Base-by-base conservation (phyloP, 768 basidiomycete species). In the Termitomyces sp. region DNA sequence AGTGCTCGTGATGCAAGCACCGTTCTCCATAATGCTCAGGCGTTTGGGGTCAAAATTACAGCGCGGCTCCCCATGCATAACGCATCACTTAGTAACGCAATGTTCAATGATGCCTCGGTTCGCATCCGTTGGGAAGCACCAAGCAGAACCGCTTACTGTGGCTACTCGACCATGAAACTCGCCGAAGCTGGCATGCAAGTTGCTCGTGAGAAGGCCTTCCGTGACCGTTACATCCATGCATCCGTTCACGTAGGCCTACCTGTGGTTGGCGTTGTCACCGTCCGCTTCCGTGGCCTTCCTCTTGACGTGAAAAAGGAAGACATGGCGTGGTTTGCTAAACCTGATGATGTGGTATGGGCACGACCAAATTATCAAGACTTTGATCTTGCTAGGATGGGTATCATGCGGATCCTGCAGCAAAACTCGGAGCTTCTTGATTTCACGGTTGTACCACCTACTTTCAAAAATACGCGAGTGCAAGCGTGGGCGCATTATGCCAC, bases 41-140 rank as follows among this genome's bases (percentile, higher is more conserved):
- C 80, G 0, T 76, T 76, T 24, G 75, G 74, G 0, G 60, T 61
- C 0, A 72, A 62, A 1, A 68, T 90, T 26, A 68, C 71, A 0
- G 81, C 79, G 0, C 79, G 75, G 3, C 62, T 85, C 3, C 70
- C 79, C 0, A 68, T 83, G 16, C 76, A 76, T 38, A 73, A 78
- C 55, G 70, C 71, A 1, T 67, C 60, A 0, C 49, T 63, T 2
- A 71, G 76, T 2, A 63, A 65, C 7, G 79, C 75, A 0, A 62
- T 73, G 7, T 67, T 89, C 26, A 71, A 70, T 13, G 85, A 88
- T 58, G 81, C 77, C 1, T 72, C 77, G 2, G 81, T 88, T 10
- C 78, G 79, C 16, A 68, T 92, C 33, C 67, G 74, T 16, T 88
- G 87, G 80, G 79, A 83, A 5, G 79, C 79, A 3, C 85, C 91